Evolutionary conservation across 352 stramenopile genomes (phyloP).

Genomic region (Phytophthora agathidicida): DNA sequence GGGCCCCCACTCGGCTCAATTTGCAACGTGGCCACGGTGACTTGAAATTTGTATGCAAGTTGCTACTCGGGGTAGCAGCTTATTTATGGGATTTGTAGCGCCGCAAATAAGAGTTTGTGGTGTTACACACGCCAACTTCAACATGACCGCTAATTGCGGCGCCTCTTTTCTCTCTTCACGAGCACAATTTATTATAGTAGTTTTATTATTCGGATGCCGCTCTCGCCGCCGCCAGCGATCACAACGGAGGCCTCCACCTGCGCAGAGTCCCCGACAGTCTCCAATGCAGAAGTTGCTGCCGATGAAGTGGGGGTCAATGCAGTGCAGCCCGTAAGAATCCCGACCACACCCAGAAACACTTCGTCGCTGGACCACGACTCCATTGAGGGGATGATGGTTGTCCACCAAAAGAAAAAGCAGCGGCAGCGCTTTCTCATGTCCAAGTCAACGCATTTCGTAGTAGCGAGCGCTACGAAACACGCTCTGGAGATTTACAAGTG

Average conservation of each 20-base stretch:
- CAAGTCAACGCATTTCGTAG: slow-evolving; percentile 55
- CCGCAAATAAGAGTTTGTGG: too few species aligned
- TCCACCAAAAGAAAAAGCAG: slow-evolving; percentile 71
- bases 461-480: slow-evolving; percentile 54
- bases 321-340: slow-evolving; percentile 6
- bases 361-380: slow-evolving; percentile 48
- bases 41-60: too few species aligned
- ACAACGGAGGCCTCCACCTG: slow-evolving; percentile 10
- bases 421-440: slow-evolving; percentile 56
- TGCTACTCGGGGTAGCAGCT: too few species aligned
- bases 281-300: slow-evolving; percentile 5
- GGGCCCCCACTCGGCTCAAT: slow-evolving; percentile 4
- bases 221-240: neutral
- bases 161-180: too few species aligned
- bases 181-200: too few species aligned
- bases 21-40: too few species aligned
- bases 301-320: neutral
- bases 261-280: slow-evolving; percentile 3
- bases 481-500: slow-evolving; percentile 68
- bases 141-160: slow-evolving; percentile 16
- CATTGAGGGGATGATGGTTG: slow-evolving; percentile 60
- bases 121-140: slow-evolving; percentile 3
- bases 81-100: too few species aligned
- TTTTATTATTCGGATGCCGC: slow-evolving; percentile 12
- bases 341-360: slow-evolving; percentile 15